Evolutionary conservation across 306 rosid species (phyloP), one percentile per base, ranked within the genome.

Genomic region (Parietaria judaica): DNA sequence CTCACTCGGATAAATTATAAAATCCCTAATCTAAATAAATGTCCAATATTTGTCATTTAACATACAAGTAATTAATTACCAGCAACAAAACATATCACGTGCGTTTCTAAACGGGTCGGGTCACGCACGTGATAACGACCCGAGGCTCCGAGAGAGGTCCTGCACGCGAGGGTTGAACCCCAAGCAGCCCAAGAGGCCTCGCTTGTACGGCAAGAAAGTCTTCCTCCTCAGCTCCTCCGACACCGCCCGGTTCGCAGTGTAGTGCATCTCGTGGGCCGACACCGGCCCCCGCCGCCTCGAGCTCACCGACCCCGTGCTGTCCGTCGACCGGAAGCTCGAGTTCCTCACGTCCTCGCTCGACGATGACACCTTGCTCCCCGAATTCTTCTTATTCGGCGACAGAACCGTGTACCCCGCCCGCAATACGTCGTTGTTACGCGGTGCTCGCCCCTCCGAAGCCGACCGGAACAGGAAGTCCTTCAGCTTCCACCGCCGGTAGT

Each of bases 181-280:
- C 69, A 88, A 55, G 70, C 98, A 91, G 0, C 98, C 98, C 58
- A 85, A 68, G 37, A 88, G 74, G 0, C 96, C 98, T 44, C 85
- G 95, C 53, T 85, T 91, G 64, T 91, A 91, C 7, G 98, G 98
- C 84, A 91, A 75, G 62, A 79, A 52, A 4, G 98, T 91, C 75
- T 86, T 91, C 83, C 66, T 91, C 83, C 71, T 91, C 92, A 88
- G 61, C 76, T 88, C 95, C 71, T 78, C 95, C 37, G 98, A 80
- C 17, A 82, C 96, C 1, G 98, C 96, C 69, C 98, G 83, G 83
- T 91, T 91, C 78, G 68, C 59, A 1, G 84, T 91, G 67, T 91
- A 91, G 65, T 88, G 98, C 74, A 81, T 35, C 31, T 91, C 98
- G 47, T 91, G 98, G 6, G 98, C 83, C 56, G 98, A 91, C 36